Percentiles rank a stretch among this genome's conserved stretches.
These are phyloP conservation scores for Beauveria pseudobassiana DNA, from an alignment of 2,329 filamentous ascomycete genomes.

Conservation along the genomic window DNA sequence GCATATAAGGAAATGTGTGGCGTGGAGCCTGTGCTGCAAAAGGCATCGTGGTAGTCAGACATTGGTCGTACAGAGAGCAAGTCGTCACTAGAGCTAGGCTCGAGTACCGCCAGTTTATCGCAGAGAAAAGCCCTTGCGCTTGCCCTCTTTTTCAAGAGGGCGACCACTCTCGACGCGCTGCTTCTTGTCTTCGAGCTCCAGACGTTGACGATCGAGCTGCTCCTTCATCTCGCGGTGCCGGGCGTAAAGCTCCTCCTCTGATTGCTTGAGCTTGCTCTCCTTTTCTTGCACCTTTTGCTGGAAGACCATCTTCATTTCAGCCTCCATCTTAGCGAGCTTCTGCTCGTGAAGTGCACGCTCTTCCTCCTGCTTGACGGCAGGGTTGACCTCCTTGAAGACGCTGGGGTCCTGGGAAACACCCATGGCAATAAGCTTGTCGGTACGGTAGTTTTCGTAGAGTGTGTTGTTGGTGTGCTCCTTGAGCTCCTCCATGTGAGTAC, in stretches of 20 bases:
- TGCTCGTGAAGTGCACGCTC: slow-evolving; percentile 97
- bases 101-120: slow-evolving; percentile 52
- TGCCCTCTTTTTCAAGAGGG: slow-evolving; percentile 94
- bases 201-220: slow-evolving; percentile 88
- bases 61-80: slow-evolving; percentile 40
- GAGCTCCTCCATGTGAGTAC: slow-evolving; percentile 99
- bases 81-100: slow-evolving; percentile 16
- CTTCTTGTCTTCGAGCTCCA: slow-evolving; percentile 99
- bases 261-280: slow-evolving; percentile 99
- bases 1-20: slow-evolving; percentile 42
- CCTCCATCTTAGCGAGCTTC: slow-evolving; percentile 99
- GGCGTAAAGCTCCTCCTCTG: slow-evolving; percentile 96
- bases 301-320: slow-evolving; percentile 99
- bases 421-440: slow-evolving; percentile 98
- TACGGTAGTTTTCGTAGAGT: slow-evolving; percentile 99
- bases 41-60: slow-evolving; percentile 51
- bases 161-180: slow-evolving; percentile 86
- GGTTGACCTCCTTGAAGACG: slow-evolving; percentile 99
- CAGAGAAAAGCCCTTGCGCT: slow-evolving; percentile 99
- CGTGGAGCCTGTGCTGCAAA: slow-evolving; percentile 51
- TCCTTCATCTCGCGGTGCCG: slow-evolving; percentile 99
- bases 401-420: slow-evolving; percentile 96
- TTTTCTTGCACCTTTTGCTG: slow-evolving; percentile 99
- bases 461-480: slow-evolving; percentile 99
- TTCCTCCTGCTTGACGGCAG: slow-evolving; percentile 98